Evolutionary conservation across 78 protist genomes (phyloP).

Genomic region (Planoprotostelium fungivorum): DNA sequence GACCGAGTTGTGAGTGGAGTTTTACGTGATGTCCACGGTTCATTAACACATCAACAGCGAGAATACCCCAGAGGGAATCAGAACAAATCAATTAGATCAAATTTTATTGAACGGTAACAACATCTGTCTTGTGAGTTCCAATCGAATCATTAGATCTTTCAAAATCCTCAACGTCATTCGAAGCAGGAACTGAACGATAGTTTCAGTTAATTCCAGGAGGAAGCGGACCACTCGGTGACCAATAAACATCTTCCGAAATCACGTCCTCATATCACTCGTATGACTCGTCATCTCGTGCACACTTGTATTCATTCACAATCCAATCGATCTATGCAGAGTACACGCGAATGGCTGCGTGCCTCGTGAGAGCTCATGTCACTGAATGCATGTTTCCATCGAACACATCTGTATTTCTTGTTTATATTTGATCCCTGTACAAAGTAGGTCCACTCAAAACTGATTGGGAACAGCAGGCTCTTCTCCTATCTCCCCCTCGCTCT

Average conservation of each 20-base stretch:
- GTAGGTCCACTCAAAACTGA: too few species aligned
- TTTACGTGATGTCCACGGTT: background rate
- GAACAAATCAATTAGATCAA: conserved; percentile 62
- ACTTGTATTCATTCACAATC: too few species aligned
- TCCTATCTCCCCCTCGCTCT: background rate
- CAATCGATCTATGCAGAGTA: too few species aligned
- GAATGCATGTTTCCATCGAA: too few species aligned
- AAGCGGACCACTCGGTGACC: conserved; percentile 23
- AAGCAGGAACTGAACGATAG: background rate
- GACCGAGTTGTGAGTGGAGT: conserved; percentile 48
- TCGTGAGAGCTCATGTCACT: too few species aligned
- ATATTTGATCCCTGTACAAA: too few species aligned
- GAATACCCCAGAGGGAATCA: conserved; percentile 78
- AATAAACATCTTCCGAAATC: too few species aligned
- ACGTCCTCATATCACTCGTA: too few species aligned
- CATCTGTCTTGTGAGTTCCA: conserved; percentile 70
- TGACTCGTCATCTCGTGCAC: too few species aligned
- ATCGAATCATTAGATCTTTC: background rate
- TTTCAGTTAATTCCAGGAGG: conserved; percentile 51
- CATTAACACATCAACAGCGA: conserved; percentile 44
- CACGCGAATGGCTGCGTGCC: too few species aligned
- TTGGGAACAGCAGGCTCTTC: background rate
- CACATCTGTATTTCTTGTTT: too few species aligned
- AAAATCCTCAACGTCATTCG: conserved; percentile 8
- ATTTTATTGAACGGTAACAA: conserved; percentile 89